Percentiles rank a stretch among this genome's conserved stretches.
These are phyloP conservation scores for Drechslerella coelobrocha DNA, from an alignment of 2,329 filamentous ascomycete species.

Conservation along the genomic window DNA sequence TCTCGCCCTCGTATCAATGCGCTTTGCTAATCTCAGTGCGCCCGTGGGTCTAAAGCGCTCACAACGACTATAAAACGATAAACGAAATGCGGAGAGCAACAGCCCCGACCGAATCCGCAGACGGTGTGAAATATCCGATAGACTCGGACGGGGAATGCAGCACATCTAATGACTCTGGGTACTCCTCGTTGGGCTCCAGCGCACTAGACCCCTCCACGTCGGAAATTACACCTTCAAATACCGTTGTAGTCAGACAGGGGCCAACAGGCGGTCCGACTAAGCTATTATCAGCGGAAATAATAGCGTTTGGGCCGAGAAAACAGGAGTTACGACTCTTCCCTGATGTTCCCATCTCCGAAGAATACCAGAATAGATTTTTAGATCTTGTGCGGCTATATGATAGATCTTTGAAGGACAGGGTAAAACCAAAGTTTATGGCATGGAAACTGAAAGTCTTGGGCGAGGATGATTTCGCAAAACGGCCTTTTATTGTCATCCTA, in stretches of 20 bases:
- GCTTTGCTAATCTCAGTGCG: no score
- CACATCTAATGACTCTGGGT: constrained; percentile 22
- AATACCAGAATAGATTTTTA: constrained; percentile 35
- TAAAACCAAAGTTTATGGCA: constrained; percentile 47
- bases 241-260: background rate
- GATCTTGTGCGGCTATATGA: constrained; percentile 48
- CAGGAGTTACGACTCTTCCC: constrained; percentile 26
- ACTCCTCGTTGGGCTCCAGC: constrained; percentile 12
- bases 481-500: constrained; percentile 53
- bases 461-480: constrained; percentile 50
- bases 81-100: background rate
- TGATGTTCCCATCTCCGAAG: constrained; percentile 29
- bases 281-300: constrained; percentile 8
- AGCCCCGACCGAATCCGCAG: background rate
- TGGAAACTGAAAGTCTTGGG: constrained; percentile 53
- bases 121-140: background rate
- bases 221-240: constrained; percentile 1
- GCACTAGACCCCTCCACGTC: no score
- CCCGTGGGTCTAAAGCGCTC: no score
- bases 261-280: background rate
- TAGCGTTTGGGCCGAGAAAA: constrained; percentile 9
- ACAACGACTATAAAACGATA: no score
- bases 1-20: no score
- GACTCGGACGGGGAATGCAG: background rate
- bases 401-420: constrained; percentile 30